Evolutionary conservation across 192 early-diverging fungal species (phyloP), one percentile per base, ranked within the genome.

Genomic region (Umbelopsis sp.): DNA sequence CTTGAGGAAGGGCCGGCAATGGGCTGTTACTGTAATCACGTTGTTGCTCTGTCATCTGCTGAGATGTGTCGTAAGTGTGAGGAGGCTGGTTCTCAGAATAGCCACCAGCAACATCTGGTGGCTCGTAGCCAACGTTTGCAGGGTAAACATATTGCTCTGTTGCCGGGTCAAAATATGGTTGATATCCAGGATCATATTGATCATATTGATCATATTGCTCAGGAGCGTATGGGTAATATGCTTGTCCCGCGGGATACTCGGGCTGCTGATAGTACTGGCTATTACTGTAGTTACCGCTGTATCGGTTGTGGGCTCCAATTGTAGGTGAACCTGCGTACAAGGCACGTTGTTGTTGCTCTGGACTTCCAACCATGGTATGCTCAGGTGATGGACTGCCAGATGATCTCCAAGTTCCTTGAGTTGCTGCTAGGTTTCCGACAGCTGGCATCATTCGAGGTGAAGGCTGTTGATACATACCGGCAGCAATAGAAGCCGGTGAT

Each of bases 401-500:
- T 34, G 56, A 29, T 6, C 31, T 32, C 56, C 56, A 62, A 11
- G 17, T 32, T 4, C 16, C 25, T 62, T 62, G 56, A 34, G 29
- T 62, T 20, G 56, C 56, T 11, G 29, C 31, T 26, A 62, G 12
- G 8, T 14, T 26, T 36, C 56, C 56, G 2, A 62, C 31, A 34
- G 56, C 56, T 34, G 56, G 56, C 31, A 62, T 32, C 56, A 62
- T 62, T 62, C 56, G 11, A 14, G 56, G 56, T 2, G 56, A 62
- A 17, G 56, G 56, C 31, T 62, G 56, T 32, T 62, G 56, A 14
- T 62, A 32, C 17, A 62, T 29, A n/a, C 56, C 56, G 11, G 56
- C 56, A 34, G 56, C 56, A 36, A 62, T 62, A 26, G 56, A 62
- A 62, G 56, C 56, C 4, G 56, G 56, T 14, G 56, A 62, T n/a